Conservation (phyloP, 1,284 basidiomycete genomes). For the Tausonia pullulans region DNA sequence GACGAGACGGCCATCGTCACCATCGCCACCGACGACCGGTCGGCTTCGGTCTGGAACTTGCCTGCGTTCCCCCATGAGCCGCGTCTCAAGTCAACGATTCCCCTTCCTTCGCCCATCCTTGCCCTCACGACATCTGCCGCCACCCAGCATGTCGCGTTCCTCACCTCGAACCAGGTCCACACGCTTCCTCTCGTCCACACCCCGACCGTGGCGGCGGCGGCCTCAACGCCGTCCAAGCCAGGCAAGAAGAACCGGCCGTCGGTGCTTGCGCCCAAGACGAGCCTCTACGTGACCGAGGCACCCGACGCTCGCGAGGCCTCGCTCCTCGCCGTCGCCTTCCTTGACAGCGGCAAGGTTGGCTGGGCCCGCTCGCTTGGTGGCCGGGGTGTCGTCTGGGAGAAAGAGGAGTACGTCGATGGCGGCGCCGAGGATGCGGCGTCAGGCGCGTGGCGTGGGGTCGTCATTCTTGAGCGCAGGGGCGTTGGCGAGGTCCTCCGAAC, state of each 20-base stretch:
- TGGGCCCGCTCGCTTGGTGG: conserved; percentile 11
- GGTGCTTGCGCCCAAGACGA: not conserved
- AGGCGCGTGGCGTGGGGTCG: not conserved
- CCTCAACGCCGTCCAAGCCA: not conserved
- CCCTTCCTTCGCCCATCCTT: conserved; percentile 4
- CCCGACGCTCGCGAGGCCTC: not conserved
- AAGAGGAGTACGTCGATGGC: conserved; percentile 5
- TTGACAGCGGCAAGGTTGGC: not conserved
- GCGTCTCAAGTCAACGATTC: conserved; percentile 5
- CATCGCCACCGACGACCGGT: conserved; percentile 7
- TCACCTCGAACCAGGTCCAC: not conserved
- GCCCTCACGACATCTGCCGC: not conserved
- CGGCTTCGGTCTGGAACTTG: conserved; percentile 10
- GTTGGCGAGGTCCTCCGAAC: conserved; percentile 4
- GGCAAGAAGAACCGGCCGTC: conserved; percentile 4
- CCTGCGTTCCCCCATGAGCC: conserved; percentile 8
- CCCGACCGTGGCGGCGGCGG: not conserved
- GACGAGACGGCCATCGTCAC: not conserved
- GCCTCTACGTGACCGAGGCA: not conserved
- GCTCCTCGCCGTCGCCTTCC: conserved; percentile 1
- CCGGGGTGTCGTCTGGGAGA: conserved; percentile 5
- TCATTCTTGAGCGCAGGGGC: not conserved
- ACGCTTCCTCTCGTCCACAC: not conserved
- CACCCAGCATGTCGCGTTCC: not conserved
- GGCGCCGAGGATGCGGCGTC: not conserved